phyloP scores from a whole-genome alignment of 371 early-diverging fungal genomes.

The Apophysomyces elegans region DNA sequence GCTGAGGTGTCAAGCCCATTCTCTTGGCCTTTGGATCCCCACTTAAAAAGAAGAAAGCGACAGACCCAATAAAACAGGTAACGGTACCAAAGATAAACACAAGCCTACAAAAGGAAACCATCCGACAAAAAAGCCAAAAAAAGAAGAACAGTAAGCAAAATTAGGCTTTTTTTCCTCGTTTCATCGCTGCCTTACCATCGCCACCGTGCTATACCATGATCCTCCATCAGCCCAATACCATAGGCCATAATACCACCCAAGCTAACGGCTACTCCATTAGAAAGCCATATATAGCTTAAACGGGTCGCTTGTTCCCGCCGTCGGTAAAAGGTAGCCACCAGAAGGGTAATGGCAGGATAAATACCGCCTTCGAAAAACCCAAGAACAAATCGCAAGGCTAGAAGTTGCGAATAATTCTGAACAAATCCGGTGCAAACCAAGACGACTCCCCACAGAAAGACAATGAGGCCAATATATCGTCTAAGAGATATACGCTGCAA shows the following conservation, averaged over 20 bases:
- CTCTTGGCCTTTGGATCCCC: slow-evolving; percentile 14
- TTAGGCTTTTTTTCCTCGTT: not conserved
- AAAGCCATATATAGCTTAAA: slow-evolving; percentile 14
- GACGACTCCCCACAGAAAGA: slow-evolving; percentile 21
- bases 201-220: slow-evolving; percentile 37
- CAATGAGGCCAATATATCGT: slow-evolving; percentile 5
- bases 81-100: slow-evolving; percentile 18
- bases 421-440: slow-evolving; percentile 13
- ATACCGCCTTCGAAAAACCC: slow-evolving; percentile 17
- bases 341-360: slow-evolving; percentile 9
- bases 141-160: no score
- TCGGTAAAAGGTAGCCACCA: slow-evolving; percentile 12
- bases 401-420: slow-evolving; percentile 12
- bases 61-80: slow-evolving; percentile 13
- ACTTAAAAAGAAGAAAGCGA: slow-evolving; percentile 15
- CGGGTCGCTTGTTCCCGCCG: slow-evolving; percentile 11
- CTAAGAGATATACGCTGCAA: not conserved
- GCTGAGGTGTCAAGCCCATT: slow-evolving; percentile 12
- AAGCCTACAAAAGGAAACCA: not conserved
- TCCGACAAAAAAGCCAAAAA: not conserved
- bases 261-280: slow-evolving; percentile 32
- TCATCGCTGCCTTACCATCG: slow-evolving; percentile 27
- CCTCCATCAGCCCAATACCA: slow-evolving; percentile 45
- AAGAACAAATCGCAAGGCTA: slow-evolving; percentile 14
- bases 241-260: slow-evolving; percentile 59